Base-by-base conservation (phyloP, 108 stramenopile genomes). In the Fistulifera pelliculosa region DNA sequence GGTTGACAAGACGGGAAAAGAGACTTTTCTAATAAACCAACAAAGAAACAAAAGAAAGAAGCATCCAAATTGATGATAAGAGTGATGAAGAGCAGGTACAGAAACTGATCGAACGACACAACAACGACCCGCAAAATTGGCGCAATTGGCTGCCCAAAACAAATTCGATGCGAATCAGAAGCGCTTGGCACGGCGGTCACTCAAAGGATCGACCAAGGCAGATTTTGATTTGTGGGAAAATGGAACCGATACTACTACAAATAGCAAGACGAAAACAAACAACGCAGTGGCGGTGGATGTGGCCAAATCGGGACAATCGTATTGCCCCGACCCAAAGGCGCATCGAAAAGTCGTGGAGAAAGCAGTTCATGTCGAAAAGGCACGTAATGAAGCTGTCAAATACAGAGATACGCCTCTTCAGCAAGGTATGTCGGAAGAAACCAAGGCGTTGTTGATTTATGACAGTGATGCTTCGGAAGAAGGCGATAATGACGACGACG, bases 221-320 rank as follows among this genome's bases (percentile, higher is more conserved):
- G 66, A 54, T 2, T 85, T 80, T 64, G 90, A 91, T 64, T 58
- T 91, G 23, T 90, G 89, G 89, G n/a, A 60, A 35, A 54, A 18
- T 55, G 26, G 60, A 54, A 15, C 19, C 14, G 27, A 31, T 28
- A 45, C 44, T 38, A 72, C 64, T 27, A 54, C 60, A 55, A 64
- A 35, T 6, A 35, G 31, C 8, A 52, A 51, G 25, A 27, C 53
- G 65, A 63, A 59, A 60, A 38, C 19, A 55, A 19, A 70, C 64
- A 69, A 1, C 47, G 40, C n/a, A n/a, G n/a, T 85, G 3, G 73
- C 83, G 21, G 64, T 91, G 4, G 85, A 87, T 27, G 61, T 85
- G 0, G 85, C 85, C 35, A 72, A 74, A 25, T 62, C 74, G 5
- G 90, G 90, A 31, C 90, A 91, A 63, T 87, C 85, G 23, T 91